Conservation (phyloP, 345 rosid species). For the Laguncularia racemosa region DNA sequence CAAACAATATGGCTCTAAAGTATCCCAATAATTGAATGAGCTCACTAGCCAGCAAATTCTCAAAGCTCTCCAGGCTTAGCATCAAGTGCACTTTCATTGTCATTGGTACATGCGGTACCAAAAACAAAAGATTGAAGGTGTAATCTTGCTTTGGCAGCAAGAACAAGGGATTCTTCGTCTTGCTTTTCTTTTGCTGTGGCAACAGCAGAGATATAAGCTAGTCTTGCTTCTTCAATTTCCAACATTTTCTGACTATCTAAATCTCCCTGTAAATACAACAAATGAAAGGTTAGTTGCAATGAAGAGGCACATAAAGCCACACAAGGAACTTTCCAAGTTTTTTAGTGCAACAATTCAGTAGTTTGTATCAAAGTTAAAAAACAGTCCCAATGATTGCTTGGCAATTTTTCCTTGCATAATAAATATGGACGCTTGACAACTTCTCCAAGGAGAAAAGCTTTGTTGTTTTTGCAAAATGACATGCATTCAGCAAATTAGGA, state of each 20-base stretch:
- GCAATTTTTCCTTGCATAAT: not conserved
- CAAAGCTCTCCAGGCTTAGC: not conserved
- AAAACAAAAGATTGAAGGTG: slow-evolving; percentile 63
- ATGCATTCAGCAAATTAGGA: not conserved
- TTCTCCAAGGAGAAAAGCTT: not conserved
- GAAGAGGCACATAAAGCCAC: too few relatives aligned
- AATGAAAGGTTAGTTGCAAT: not conserved
- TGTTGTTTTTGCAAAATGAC: not conserved
- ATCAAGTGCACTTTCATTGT: not conserved
- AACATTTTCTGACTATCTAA: slow-evolving; percentile 36
- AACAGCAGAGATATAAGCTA: slow-evolving; percentile 65
- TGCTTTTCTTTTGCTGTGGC: slow-evolving; percentile 57
- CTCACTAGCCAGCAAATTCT: too few relatives aligned
- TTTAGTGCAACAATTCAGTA: too few relatives aligned
- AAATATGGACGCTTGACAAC: too few relatives aligned
- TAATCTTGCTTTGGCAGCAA: slow-evolving; percentile 63
- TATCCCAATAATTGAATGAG: too few relatives aligned
- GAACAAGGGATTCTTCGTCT: slow-evolving; percentile 77
- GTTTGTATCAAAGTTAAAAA: not conserved
- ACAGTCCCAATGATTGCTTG: not conserved
- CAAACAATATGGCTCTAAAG: too few relatives aligned
- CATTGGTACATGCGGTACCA: slow-evolving; percentile 12
- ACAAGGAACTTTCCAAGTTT: too few relatives aligned
- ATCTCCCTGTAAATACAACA: slow-evolving; percentile 40
- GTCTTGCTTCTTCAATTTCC: slow-evolving; percentile 77